These are phyloP conservation scores for Cymbopogon flexuosus DNA, from an alignment of 202 grass and related monocot genomes.

Conservation along the genomic window DNA sequence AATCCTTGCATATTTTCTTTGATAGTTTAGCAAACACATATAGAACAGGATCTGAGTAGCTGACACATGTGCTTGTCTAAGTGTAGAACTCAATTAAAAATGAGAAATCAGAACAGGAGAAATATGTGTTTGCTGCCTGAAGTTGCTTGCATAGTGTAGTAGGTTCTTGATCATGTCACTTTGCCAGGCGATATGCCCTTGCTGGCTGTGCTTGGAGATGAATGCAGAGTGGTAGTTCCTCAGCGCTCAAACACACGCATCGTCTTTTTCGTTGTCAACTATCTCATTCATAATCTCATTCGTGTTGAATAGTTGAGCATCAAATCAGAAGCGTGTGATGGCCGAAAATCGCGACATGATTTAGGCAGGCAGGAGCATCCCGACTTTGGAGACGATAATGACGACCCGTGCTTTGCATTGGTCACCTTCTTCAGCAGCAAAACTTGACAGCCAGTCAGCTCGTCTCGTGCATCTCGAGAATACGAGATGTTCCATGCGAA, in stretches of 20 bases:
- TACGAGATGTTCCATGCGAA: no score
- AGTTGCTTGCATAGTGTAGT: no score
- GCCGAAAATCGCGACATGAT: background rate
- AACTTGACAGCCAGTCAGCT: background rate
- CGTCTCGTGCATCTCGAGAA: no score
- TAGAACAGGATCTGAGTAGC: no score
- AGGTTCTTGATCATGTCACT: no score
- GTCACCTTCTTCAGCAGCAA: background rate
- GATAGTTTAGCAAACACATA: background rate
- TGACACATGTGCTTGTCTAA: background rate
- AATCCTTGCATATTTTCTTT: background rate
- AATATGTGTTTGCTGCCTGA: no score
- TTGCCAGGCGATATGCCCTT: no score
- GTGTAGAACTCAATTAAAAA: no score
- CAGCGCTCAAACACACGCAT: background rate
- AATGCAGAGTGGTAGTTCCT: no score
- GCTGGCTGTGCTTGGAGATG: no score
- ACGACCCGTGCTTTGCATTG: background rate
- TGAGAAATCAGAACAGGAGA: no score
- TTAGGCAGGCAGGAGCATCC: constrained; percentile 17
- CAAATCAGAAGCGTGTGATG: background rate
- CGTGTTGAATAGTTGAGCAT: background rate
- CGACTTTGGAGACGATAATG: constrained; percentile 19
- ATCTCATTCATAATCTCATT: background rate
- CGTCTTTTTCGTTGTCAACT: background rate